Base-by-base conservation (phyloP, 1,139 yeast genomes). In the Debaryomyces fabryi region DNA sequence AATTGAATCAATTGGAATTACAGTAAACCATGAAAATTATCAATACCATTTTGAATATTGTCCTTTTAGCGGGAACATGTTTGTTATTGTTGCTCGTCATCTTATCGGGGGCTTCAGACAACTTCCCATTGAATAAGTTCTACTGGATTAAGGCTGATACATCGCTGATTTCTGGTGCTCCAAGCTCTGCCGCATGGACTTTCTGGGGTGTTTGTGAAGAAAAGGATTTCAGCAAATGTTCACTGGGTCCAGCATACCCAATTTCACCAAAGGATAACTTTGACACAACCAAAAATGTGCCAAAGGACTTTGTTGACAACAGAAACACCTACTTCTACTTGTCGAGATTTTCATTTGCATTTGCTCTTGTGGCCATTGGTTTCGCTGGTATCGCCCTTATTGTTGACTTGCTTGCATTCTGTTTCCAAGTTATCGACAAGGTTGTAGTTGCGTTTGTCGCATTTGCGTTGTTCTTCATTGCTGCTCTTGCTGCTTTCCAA, bases 121-220 rank as follows among this genome's bases (percentile, higher is more conserved):
- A 74, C 53, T 77, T 69, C 71, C 92, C 93, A 34, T 76, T 87
- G 60, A 72, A 84, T 67, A 70, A 69, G 45, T 85, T 86, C 58
- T 87, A 83, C 69, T 85, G 91, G 91, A 62, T 87, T 42, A 72
- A 79, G 63, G 93, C 86, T 45, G 85, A 86, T 62, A 86, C 93
- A 45, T 66, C 81, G 1, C 63, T 63, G 45, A 83, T 86, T 48
- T 54, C 76, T 8, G 71, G 73, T 49, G 89, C 91, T n/a, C 76
- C 78, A 33, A 68, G 65, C 33, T 58, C 58, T 49, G 71, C 89
- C 16, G 82, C 88, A 55, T 87, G 93, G 93, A 84, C 92, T 2
- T 87, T 83, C 72, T 87, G 95, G 95, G 93, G 93, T 57, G 78
- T 85, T 42, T 85, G 91, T 67, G 76, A 78, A 48, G 69, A 70